Base-by-base conservation (phyloP, 106 monocot genomes). In the Allium cepa region DNA sequence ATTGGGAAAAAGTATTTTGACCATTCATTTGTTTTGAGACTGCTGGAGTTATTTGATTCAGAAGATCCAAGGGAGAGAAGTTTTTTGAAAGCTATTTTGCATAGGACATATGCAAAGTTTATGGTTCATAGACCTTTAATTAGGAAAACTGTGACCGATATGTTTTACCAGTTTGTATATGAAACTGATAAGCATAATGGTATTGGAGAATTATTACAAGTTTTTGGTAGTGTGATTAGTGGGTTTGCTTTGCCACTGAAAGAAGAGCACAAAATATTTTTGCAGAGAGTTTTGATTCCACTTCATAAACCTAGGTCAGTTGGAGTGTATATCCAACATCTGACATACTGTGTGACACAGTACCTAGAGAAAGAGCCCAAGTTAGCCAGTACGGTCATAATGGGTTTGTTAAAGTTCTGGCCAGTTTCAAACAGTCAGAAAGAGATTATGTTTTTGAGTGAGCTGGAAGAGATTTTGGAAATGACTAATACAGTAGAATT, bases 91-190 rank as follows among this genome's bases (percentile, higher is more conserved):
- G 84, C 89, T 10, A 79, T 93, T 62, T 66, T 93, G 71, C 93
- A 93, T 75, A 86, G 74, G 71, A 79, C 84, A 28, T 93, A 93
- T 59, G 93, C 85, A 13, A 93, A 93, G 65, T 93, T 88, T 77
- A 93, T 93, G 93, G 88, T 93, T 46, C 89, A 94, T 78, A 70
- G 89, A 52, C 93, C 93, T 26, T 94, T 86, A 63, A 84, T 94
- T 49, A 78, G 86, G 11, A 94, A 84, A 70, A 63, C 82, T 4
- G 84, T 90, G 26, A 89, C 86, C 75, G 87, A 94, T 67, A 87
- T 94, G 36, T 89, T 94, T 64, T 94, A 90, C 52, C 57, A 81
- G 49, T 93, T 93, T 70, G 84, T 87, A 60, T 94, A 84, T 64
- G 93, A 94, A 73, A 94, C 84, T 10, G 84, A 90, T 26, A 62